Evolutionary conservation across 2,329 filamentous ascomycete species (phyloP).

Genomic region (Coleophoma crateriformis): DNA sequence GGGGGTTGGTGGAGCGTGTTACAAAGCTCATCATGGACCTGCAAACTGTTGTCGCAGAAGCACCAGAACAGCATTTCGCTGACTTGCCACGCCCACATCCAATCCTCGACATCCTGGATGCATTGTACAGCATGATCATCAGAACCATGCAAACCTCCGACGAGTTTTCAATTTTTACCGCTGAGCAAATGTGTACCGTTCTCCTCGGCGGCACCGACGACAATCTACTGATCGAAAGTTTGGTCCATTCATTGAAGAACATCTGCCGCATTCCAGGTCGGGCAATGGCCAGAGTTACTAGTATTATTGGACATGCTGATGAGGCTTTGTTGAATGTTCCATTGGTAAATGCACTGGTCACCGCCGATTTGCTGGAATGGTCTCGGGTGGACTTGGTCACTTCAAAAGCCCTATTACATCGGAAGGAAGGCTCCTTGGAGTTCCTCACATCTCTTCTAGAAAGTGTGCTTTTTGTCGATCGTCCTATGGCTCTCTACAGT

Average conservation of each 20-base stretch:
- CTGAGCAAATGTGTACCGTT: constrained; percentile 52
- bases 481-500: constrained; percentile 71
- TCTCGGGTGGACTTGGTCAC: constrained; percentile 64
- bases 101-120: constrained; percentile 58
- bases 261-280: constrained; percentile 52
- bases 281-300: constrained; percentile 46
- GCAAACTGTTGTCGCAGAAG: constrained; percentile 45
- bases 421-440: constrained; percentile 67
- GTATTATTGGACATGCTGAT: constrained; percentile 49
- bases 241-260: constrained; percentile 57
- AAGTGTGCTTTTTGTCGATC: constrained; percentile 70
- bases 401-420: constrained; percentile 65
- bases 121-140: constrained; percentile 56
- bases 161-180: constrained; percentile 52
- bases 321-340: constrained; percentile 51
- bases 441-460: constrained; percentile 79
- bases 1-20: constrained; percentile 47
- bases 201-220: constrained; percentile 48
- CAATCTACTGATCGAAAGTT: constrained; percentile 52
- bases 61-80: constrained; percentile 52
- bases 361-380: constrained; percentile 58
- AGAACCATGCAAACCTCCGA: constrained; percentile 57
- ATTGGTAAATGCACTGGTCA: constrained; percentile 50
- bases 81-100: constrained; percentile 53
- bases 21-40: constrained; percentile 54